Evolutionary conservation across 306 rosid genomes (phyloP).

Genomic region (Prunus armeniaca): DNA sequence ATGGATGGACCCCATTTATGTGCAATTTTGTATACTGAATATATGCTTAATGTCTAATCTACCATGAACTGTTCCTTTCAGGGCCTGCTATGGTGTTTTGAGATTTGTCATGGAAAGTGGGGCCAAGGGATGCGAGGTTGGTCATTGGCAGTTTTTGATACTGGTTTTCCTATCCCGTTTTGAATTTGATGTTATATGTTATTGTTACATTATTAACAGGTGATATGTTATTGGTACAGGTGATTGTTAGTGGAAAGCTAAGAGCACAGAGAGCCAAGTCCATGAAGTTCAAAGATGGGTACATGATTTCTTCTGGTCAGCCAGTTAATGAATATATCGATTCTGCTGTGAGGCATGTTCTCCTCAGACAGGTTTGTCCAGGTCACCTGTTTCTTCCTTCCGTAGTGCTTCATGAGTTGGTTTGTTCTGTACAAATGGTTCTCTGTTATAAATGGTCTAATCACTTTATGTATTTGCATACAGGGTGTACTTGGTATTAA

Average conservation of each 20-base stretch:
- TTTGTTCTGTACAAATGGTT: not conserved
- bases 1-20: not conserved
- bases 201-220: not conserved
- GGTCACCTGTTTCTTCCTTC: not conserved
- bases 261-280: constrained; percentile 91
- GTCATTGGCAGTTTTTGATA: not conserved
- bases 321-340: constrained; percentile 90
- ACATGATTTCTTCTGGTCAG: constrained; percentile 95
- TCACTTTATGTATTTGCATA: not conserved
- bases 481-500: constrained; percentile 95
- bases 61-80: not conserved
- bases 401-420: too few species aligned
- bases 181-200: not conserved
- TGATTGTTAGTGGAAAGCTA: constrained; percentile 82
- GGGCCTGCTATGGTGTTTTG: constrained; percentile 62
- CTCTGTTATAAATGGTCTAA: not conserved
- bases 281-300: constrained; percentile 94
- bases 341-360: constrained; percentile 90
- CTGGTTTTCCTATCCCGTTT: not conserved
- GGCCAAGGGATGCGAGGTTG: constrained; percentile 63
- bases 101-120: constrained; percentile 64
- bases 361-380: constrained; percentile 77
- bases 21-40: not conserved
- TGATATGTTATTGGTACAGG: constrained; percentile 31
- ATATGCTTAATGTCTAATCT: not conserved